A percentile compares a stretch with the other conserved stretches of the same genome.
phyloP scores from a whole-genome alignment of 2,329 filamentous ascomycete genomes.

The Corynespora cassiicola region DNA sequence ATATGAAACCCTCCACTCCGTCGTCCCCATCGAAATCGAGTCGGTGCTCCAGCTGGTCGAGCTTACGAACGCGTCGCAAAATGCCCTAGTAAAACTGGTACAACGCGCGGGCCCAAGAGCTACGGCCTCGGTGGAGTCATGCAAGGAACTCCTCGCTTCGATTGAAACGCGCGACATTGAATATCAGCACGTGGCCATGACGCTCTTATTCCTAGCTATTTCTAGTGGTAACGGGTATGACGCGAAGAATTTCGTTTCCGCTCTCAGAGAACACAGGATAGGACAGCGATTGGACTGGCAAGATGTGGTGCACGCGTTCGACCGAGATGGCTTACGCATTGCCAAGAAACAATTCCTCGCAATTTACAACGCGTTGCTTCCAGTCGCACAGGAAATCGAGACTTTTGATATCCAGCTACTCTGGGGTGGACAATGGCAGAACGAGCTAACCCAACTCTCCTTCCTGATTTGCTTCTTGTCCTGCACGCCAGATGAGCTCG shows the following conservation, averaged over 20 bases:
- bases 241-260: slow-evolving; percentile 70
- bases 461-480: slow-evolving; percentile 89
- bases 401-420: slow-evolving; percentile 83
- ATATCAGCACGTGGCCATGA: slow-evolving; percentile 82
- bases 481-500: slow-evolving; percentile 75
- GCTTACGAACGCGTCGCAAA: slow-evolving; percentile 66
- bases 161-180: slow-evolving; percentile 70
- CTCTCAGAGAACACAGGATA: slow-evolving; percentile 61
- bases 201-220: slow-evolving; percentile 74
- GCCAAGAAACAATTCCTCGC: slow-evolving; percentile 80
- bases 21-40: slow-evolving; percentile 73
- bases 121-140: slow-evolving; percentile 76
- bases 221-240: slow-evolving; percentile 69
- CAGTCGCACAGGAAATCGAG: slow-evolving; percentile 68
- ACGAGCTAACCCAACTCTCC: slow-evolving; percentile 88
- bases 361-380: slow-evolving; percentile 79
- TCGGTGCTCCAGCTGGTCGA: slow-evolving; percentile 73
- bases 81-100: slow-evolving; percentile 68
- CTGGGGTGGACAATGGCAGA: slow-evolving; percentile 89
- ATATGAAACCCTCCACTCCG: slow-evolving; percentile 68
- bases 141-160: slow-evolving; percentile 64
- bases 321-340: slow-evolving; percentile 77
- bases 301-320: slow-evolving; percentile 79
- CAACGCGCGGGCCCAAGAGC: slow-evolving; percentile 77
- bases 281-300: slow-evolving; percentile 68